Evolutionary conservation across 331 rosid species (phyloP).

Genomic region (Phaseolus coccineus): DNA sequence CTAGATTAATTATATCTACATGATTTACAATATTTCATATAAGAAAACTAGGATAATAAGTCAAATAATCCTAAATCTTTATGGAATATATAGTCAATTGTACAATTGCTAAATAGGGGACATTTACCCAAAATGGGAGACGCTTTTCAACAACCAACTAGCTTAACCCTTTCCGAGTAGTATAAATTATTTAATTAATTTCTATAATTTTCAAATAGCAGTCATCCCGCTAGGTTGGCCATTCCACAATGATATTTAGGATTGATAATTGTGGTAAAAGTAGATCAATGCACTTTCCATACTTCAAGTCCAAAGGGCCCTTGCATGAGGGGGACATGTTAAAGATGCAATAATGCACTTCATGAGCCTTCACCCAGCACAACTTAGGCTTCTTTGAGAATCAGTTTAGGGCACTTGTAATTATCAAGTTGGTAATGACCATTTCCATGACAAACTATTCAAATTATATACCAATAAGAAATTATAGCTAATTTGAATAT

Average conservation of each 20-base stretch:
- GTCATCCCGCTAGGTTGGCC: not conserved
- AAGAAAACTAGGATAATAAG: no score
- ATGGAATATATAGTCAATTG: no score
- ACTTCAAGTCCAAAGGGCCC: not conserved
- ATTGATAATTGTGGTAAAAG: not conserved
- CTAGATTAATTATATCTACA: no score
- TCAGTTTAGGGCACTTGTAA: not conserved
- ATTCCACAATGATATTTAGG: not conserved
- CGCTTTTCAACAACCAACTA: no score
- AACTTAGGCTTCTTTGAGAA: not conserved
- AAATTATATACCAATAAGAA: constrained; percentile 25
- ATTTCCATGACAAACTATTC: not conserved
- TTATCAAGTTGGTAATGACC: constrained; percentile 9
- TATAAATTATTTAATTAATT: not conserved
- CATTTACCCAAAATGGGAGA: no score
- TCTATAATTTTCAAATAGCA: not conserved
- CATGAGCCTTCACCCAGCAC: constrained; percentile 1
- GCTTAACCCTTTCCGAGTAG: no score
- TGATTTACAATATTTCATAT: no score
- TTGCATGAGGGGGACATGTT: not conserved
- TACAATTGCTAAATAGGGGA: no score
- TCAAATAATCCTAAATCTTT: no score
- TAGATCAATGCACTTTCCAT: not conserved
- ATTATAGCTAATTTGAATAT: not conserved
- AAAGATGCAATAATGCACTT: not conserved